Base-by-base conservation (phyloP, 2,329 filamentous ascomycete species). In the Clarireedia homoeocarpa region DNA sequence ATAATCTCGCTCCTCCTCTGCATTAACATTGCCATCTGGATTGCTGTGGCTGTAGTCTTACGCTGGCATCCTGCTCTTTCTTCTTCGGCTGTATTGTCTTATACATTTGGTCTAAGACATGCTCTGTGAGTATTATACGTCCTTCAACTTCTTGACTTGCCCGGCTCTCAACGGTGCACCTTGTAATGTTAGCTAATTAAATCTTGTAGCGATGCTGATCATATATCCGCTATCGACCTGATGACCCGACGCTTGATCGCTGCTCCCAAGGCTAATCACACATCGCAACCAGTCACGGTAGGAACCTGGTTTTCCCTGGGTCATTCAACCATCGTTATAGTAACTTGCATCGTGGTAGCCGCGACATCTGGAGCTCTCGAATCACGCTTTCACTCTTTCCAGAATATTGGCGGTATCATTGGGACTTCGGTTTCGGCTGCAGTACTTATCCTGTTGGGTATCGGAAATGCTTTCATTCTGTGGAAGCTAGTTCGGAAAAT, bases 221-320 rank as follows among this genome's bases (percentile, higher is more conserved):
- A 97, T 68, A 89, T 89, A 61, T 65, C 58, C 65, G 92, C 91
- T 61, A 99, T 97, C 66, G 92, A 97, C 72, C 80, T 97, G 39
- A 95, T 95, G 85, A 97, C 94, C 0, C 81, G 94, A 3, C 84
- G 92, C 6, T 81, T 97, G 24, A 83, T 97, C 39, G 91, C 91
- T 0, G 82, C 88, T 0, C 82, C 88, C 0, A 44, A 51, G 5
- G 39, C 48, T 7, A 42, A 49, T 20, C 53, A 51, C 34, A 46
- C 48, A 17, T 89, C 94, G 67, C 82, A 83, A 1, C 91, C 92
- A 2, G 91, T 95, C 10, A 92, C 91, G 0, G 92, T 97, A 1
- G 94, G 92, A 45, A 96, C 90, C 1, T 97, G 89, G 70, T 97
- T 99, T 75, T 92, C 88, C 0, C 80, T 97, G 0, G 92, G 94